phyloP scores from a whole-genome alignment of 495 filamentous ascomycete genomes.

The Haplographium delicatum region DNA sequence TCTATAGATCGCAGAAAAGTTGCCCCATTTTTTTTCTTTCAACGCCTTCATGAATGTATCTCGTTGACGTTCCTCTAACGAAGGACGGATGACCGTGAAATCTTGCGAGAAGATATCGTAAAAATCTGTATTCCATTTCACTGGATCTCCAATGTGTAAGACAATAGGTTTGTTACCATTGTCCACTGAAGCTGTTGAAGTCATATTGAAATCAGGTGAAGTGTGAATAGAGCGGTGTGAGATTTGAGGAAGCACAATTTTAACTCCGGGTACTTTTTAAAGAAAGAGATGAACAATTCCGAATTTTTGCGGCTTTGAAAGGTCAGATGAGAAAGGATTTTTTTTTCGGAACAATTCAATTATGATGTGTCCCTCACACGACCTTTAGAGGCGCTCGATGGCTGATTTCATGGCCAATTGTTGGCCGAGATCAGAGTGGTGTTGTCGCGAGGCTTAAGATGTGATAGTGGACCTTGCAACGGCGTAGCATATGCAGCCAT shows the following conservation, averaged over 20 bases:
- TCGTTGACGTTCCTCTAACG: conserved; percentile 44
- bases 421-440: conserved; percentile 12
- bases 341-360: neutral
- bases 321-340: neutral
- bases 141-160: conserved; percentile 65
- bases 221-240: neutral
- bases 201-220: conserved; percentile 1
- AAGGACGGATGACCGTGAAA: conserved; percentile 55
- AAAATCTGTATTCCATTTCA: conserved; percentile 58
- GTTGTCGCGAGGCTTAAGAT: no score
- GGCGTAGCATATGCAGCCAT: neutral
- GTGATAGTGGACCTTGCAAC: no score
- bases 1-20: conserved; percentile 68
- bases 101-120: conserved; percentile 48
- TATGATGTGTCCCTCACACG: neutral
- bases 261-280: no score
- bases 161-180: conserved; percentile 32
- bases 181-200: neutral
- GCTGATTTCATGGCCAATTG: conserved; percentile 5
- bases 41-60: conserved; percentile 58
- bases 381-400: conserved; percentile 7
- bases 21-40: conserved; percentile 58
- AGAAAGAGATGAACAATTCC: no score
- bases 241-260: neutral
- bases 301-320: no score